These are phyloP conservation scores for Gracilaria gracilis DNA, from an alignment of 23 red algal genomes.

Conservation along the genomic window DNA sequence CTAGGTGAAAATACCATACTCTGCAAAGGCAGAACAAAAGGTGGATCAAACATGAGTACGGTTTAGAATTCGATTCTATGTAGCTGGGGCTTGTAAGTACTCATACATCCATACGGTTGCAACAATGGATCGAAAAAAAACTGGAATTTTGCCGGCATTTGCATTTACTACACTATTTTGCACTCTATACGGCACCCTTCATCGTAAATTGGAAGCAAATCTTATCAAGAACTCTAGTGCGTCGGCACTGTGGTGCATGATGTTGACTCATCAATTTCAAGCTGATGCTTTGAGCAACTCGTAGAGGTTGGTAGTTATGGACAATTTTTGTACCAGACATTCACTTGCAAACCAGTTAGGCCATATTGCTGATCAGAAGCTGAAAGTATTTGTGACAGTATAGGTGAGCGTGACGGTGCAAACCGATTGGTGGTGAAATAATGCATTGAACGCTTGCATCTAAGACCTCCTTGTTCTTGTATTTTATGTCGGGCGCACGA, in stretches of 20 bases:
- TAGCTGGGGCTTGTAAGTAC: not conserved
- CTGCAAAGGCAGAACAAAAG: not conserved
- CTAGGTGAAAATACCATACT: slow-evolving; percentile 7
- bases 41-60: not conserved
- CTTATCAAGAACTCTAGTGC: no score
- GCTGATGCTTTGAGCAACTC: not conserved
- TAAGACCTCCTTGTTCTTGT: not conserved
- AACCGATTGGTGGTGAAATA: slow-evolving; percentile 3
- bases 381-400: not conserved
- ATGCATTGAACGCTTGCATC: not conserved
- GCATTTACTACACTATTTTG: not conserved
- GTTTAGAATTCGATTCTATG: slow-evolving; percentile 42
- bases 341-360: not conserved
- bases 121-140: not conserved
- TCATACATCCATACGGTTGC: not conserved
- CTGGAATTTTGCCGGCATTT: not conserved
- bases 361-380: not conserved
- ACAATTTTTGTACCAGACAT: slow-evolving; percentile 14
- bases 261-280: slow-evolving; percentile 4
- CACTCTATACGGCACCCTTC: no score
- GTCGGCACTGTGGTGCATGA: not conserved
- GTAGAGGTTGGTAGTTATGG: not conserved
- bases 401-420: not conserved
- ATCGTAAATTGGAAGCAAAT: no score
- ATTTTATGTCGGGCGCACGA: not conserved